Evolutionary conservation across 805 yeast genomes (phyloP), one percentile per base, ranked within the genome.

Genomic region (Cyberlindnera lachancei): DNA sequence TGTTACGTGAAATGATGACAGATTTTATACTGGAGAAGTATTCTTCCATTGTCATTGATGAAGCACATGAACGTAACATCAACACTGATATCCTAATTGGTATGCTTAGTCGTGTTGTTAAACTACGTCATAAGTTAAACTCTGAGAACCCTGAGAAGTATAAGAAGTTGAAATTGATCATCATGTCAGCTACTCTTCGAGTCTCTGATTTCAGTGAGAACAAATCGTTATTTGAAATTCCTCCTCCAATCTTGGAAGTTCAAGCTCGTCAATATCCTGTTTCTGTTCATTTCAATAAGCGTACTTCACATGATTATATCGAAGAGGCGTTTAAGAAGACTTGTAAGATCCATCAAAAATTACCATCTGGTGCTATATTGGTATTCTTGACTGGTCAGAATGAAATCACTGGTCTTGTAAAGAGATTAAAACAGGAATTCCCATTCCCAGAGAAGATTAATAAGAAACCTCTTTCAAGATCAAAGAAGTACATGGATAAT

Each of bases 21-120:
- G 98, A 92, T 50, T 80, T 92, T 38, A 60, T 80, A 41, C 63
- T 94, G 30, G 67, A 73, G 22, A 84, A 82, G 49, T 92, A 92
- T 54, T 87, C 96, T 0, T 79, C 83, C 1, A 69, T 92, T 27
- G 70, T 94, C 18, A 84, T 92, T 37, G 99, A 92, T 63, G 99
- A 92, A 59, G 99, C 99, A 0, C 99, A 92, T 56, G 98, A 92
- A 57, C 73, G 99, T 55, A 90, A 87, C 52, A 77, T 90, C 39
- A 92, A 92, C 53, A 92, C 99, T 0, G 99, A 92, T 59, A 90
- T 92, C 29, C 64, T 92, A 35, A 87, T 92, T 41, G 99, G 99
- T 29, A 82, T 92, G 80, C 63, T 92, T 31, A 85, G 95, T 52
- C 75, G 98, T 45, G 80, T 88, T 13, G 73, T 86, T 38, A 74